phyloP scores from a whole-genome alignment of 2,329 filamentous ascomycete species.

The Clarireedia hainanense region DNA sequence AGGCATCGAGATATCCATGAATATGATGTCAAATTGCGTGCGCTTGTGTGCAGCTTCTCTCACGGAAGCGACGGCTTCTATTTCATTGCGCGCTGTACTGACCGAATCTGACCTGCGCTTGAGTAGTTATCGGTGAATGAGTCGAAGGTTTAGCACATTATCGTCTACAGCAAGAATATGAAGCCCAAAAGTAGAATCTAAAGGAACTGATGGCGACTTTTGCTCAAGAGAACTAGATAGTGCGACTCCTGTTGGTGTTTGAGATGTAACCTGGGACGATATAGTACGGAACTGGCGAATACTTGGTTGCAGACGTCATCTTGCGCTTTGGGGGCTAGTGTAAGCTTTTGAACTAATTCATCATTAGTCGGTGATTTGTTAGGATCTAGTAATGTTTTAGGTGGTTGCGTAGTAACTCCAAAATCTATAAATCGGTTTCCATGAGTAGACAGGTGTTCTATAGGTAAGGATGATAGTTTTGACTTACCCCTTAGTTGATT shows the following conservation, averaged over 20 bases:
- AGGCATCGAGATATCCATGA: slow-evolving; percentile 49
- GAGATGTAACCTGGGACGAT: no score
- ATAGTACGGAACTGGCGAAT: no score
- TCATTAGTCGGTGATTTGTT: no score
- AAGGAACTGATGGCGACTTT: neutral
- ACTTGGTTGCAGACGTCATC: no score
- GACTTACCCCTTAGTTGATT: no score
- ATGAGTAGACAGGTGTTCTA: no score
- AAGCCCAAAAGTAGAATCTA: neutral
- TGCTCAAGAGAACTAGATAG: neutral
- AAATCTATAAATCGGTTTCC: no score
- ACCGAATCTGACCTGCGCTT: slow-evolving; percentile 27
- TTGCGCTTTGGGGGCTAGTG: no score
- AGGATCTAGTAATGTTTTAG: no score
- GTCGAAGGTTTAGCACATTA: slow-evolving; percentile 33
- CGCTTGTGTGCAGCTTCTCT: slow-evolving; percentile 15
- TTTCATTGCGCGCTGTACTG: slow-evolving; percentile 34
- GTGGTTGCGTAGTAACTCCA: no score
- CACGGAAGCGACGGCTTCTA: slow-evolving; percentile 33
- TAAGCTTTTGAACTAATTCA: no score
- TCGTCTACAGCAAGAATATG: slow-evolving; percentile 30
- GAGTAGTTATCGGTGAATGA: slow-evolving; percentile 24
- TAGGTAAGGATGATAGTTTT: no score
- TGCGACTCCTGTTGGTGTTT: slow-evolving; percentile 8
- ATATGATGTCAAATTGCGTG: slow-evolving; percentile 32